Evolutionary conservation across 495 filamentous ascomycete species (phyloP), one percentile per base, ranked within the genome.

Genomic region (Penicillium lagena): DNA sequence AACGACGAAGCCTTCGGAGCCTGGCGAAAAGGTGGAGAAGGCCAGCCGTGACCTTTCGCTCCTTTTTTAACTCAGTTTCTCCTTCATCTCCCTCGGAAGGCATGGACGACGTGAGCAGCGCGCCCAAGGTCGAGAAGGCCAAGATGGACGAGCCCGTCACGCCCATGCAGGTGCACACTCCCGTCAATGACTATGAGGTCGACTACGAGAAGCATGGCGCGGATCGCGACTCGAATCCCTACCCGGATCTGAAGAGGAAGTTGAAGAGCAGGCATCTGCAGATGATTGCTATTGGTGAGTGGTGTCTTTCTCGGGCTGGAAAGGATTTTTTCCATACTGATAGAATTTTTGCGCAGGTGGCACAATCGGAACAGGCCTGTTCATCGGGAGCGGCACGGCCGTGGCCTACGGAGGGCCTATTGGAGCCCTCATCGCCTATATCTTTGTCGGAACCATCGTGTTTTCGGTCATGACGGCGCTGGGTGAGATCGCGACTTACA

Each of bases 341-440:
- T 22, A 44, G 28, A 44, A 7, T 75, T 49, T 73, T 80, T n/a
- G 4, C 52, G 59, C 78, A 54, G 85, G 87, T 59, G 86, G 85
- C 42, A 86, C 86, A 1, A 84, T 90, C 52, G 87, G 85, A 39
- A 90, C 86, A 7, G 86, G 85, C 59, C 72, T 90, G 30, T 90
- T 90, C 71, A 71, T 90, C 37, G 81, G 86, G 53, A 89, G 81
- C 47, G 85, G 86, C 28, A 71, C 69, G 35, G 84, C 83, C 12
- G 75, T 90, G 45, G 71, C 77, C 28, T 73, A 70, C 32, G 74
- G 79, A 40, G 85, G 85, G 17, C 86, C 86, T 30, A 73, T 83
- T 1, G 83, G 79, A 12, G 77, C 85, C 35, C 70, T 91, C 31
- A 76, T 90, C 43, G 81, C 82, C 11, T 91, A 86, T 52, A 60